Evolutionary conservation across 148 eudicot genomes (phyloP), one percentile per base, ranked within the genome.

Genomic region (Spergularia marina): DNA sequence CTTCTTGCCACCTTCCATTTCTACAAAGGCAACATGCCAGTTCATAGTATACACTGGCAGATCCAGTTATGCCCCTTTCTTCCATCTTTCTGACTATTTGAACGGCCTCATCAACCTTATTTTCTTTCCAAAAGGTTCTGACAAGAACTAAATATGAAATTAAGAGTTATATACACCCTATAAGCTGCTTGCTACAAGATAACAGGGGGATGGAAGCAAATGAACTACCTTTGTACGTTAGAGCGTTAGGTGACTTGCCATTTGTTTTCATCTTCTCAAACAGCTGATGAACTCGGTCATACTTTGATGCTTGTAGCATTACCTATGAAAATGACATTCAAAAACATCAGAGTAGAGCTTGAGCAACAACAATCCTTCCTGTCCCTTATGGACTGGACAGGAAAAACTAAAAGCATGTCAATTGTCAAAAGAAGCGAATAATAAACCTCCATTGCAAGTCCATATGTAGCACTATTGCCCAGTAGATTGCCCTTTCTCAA

Each of bases 371-470:
- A 16, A 2, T 65, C n/a, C 47, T n/a, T 5, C 20, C 2, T 8
- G 13, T 12, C 55, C 44, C 55, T 44, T 44, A 44, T 20, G 17
- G 16, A 15, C 44, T 20, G 44, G 47, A 15, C 30, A 40, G 4
- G 34, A 15, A 25, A 7, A 59, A 23, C 34, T 5, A 68, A 49
- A 49, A 68, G 72, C 44, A 53, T 14, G 10, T 4, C 49, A 44
- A 44, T 44, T 44, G 49, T 44, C 6, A 4, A 44, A 66, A 18
- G 12, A 53, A 49, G 51, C 17, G 1, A 34, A 36, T 16, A 15
- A 17, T 55, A 53, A 86, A 95, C 98, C 98, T 95, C 97, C 98
- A 95, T 95, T 61, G 98, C 97, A 66, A 95, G 96, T 74, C 98
- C 98, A 85, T 92, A 92, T 65, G 96, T 95, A 80, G 97, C 94